A percentile compares a stretch with the other conserved stretches of the same genome.
phyloP scores from a whole-genome alignment of 306 rosid species.

The Casuarina glauca region DNA sequence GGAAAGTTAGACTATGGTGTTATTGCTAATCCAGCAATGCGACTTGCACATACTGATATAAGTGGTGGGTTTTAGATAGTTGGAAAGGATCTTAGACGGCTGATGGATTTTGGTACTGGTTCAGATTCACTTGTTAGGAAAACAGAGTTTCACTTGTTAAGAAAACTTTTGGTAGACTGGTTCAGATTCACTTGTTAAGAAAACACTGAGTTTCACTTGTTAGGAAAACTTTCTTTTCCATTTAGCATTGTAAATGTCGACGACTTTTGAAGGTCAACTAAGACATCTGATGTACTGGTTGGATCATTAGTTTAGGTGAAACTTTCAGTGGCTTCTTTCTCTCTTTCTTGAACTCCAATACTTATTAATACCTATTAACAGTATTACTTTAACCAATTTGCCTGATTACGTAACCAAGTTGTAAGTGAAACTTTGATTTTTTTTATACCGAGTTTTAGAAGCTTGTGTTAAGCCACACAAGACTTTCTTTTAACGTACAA shows the following conservation, averaged over 20 bases:
- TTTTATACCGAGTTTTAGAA: too few species aligned
- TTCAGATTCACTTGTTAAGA: constrained; percentile 29
- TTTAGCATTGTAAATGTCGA: constrained; percentile 1
- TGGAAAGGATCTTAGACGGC: constrained; percentile 24
- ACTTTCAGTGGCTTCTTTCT: not conserved
- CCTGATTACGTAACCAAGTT: too few species aligned
- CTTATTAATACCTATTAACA: too few species aligned
- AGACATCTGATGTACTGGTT: too few species aligned
- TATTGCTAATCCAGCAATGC: constrained; percentile 34
- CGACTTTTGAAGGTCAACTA: not conserved
- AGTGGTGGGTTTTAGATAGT: constrained; percentile 27
- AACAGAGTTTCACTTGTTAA: not conserved
- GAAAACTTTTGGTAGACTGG: constrained; percentile 41
- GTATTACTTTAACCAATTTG: too few species aligned
- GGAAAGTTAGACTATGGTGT: constrained; percentile 25
- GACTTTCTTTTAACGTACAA: too few species aligned
- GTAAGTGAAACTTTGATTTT: too few species aligned
- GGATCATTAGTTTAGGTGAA: not conserved
- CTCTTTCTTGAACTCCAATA: too few species aligned
- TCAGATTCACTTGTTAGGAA: too few species aligned
- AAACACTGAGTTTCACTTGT: not conserved
- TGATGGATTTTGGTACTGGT: too few species aligned
- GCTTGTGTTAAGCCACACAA: too few species aligned
- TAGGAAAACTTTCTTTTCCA: constrained; percentile 16
- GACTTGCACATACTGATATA: not conserved